These are phyloP conservation scores for Conticribra guillardii DNA, from an alignment of 108 stramenopile species.

Conservation along the genomic window DNA sequence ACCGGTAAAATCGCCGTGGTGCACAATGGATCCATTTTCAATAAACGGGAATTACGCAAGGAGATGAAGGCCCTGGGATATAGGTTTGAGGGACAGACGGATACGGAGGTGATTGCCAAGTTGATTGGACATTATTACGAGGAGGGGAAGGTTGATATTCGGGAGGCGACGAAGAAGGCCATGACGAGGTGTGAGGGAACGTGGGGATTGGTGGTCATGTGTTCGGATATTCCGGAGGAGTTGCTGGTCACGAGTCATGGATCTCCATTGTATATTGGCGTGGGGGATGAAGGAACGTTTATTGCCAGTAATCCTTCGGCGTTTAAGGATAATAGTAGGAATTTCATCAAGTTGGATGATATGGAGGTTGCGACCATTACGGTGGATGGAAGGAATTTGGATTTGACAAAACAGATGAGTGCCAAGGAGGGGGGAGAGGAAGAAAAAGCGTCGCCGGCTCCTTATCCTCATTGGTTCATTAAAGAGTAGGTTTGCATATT, in stretches of 20 bases:
- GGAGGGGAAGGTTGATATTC: conserved; percentile 36
- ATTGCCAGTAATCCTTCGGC: conserved; percentile 87
- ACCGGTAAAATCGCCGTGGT: conserved; percentile 79
- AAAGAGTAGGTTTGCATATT: conserved; percentile 53
- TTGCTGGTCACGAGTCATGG: conserved; percentile 89
- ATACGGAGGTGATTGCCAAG: conserved; percentile 91
- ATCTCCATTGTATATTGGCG: conserved; percentile 83
- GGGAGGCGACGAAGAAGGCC: conserved; percentile 65
- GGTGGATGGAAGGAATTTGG: conserved; percentile 67
- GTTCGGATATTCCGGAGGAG: conserved; percentile 62
- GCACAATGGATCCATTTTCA: conserved; percentile 91
- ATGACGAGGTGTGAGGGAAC: conserved; percentile 76
- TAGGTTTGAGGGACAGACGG: conserved; percentile 82
- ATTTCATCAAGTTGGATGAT: conserved; percentile 88
- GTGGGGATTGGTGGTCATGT: conserved; percentile 79
- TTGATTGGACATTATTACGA: conserved; percentile 65
- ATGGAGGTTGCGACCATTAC: conserved; percentile 80
- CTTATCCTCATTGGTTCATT: conserved; percentile 88
- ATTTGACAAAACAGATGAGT: conserved; percentile 55
- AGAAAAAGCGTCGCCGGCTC: conserved; percentile 67
- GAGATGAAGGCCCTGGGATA: conserved; percentile 67
- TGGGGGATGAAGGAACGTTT: conserved; percentile 72
- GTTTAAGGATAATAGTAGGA: conserved; percentile 80
- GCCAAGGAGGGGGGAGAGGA: conserved; percentile 54
- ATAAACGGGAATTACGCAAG: conserved; percentile 66